These are phyloP conservation scores for Penicillium occitanis DNA, from an alignment of 2,329 filamentous ascomycete genomes.

Conservation along the genomic window DNA sequence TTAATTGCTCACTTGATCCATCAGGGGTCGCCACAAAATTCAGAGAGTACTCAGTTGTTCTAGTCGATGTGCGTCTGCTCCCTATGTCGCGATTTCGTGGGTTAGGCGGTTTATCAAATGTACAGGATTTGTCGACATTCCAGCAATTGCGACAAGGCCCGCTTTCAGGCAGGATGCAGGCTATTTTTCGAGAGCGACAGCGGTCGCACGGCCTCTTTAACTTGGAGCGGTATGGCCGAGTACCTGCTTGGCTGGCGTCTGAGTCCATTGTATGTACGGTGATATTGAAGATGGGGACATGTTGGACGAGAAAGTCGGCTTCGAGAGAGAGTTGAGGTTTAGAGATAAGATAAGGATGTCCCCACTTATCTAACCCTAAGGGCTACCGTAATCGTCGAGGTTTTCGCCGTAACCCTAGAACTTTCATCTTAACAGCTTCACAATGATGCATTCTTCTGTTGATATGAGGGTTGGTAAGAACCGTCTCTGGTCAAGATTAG, in stretches of 20 bases:
- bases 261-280: background rate
- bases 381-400: background rate
- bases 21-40: background rate
- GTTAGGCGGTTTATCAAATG: slow-evolving; percentile 15
- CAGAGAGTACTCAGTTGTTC: background rate
- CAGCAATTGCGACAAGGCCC: slow-evolving; percentile 29
- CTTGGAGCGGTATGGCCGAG: slow-evolving; percentile 36
- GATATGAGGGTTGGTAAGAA: background rate
- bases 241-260: background rate
- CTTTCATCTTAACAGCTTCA: background rate
- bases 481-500: background rate
- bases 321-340: background rate
- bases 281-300: background rate
- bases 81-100: slow-evolving; percentile 26
- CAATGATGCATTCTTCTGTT: background rate
- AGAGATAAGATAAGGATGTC: background rate
- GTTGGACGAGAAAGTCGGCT: background rate
- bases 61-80: slow-evolving; percentile 9
- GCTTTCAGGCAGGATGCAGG: slow-evolving; percentile 30
- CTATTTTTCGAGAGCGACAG: slow-evolving; percentile 35
- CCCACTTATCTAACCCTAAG: background rate
- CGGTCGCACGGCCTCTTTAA: slow-evolving; percentile 36
- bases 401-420: background rate
- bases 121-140: slow-evolving; percentile 23
- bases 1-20: background rate